A percentile compares a stretch with the other conserved stretches of the same genome.
phyloP scores from a whole-genome alignment of 2,329 filamentous ascomycete species.

The Remersonia thermophila region DNA sequence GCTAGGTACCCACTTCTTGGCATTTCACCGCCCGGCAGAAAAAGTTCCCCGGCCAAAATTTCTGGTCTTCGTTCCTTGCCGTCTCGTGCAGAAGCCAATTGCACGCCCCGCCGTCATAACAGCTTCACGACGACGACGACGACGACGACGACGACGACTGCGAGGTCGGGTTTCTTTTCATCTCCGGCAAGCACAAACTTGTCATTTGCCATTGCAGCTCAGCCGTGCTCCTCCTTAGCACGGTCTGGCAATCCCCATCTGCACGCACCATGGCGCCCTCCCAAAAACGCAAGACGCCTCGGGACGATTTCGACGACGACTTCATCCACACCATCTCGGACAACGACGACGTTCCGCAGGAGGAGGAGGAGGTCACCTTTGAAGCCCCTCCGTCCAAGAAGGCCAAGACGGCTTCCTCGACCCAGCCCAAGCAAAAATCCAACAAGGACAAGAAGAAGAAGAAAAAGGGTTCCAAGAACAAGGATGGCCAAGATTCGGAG shows the following conservation, averaged over 20 bases:
- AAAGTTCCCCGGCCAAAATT: slow-evolving; percentile 15
- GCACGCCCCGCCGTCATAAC: neutral
- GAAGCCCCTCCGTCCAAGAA: slow-evolving; percentile 45
- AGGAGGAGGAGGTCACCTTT: slow-evolving; percentile 30
- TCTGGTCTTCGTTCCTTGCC: slow-evolving; percentile 7
- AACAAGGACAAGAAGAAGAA: slow-evolving; percentile 21
- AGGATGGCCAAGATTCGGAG: slow-evolving; percentile 26
- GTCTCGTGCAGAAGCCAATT: too few relatives aligned
- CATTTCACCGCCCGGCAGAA: slow-evolving; percentile 20
- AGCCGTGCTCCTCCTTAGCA: neutral
- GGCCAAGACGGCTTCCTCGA: slow-evolving; percentile 27
- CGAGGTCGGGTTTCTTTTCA: too few relatives aligned
- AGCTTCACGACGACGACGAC: neutral
- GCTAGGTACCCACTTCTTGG: too few relatives aligned
- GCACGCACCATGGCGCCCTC: slow-evolving; percentile 33
- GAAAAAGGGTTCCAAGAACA: slow-evolving; percentile 29
- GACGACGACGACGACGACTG: neutral
- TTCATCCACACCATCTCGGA: slow-evolving; percentile 50
- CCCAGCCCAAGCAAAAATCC: neutral
- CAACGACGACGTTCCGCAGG: slow-evolving; percentile 39
- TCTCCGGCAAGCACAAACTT: neutral
- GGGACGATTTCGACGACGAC: slow-evolving; percentile 42
- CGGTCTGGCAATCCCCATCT: neutral
- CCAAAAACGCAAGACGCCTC: slow-evolving; percentile 32
- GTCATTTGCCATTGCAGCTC: neutral